These are phyloP conservation scores for Saccharomycopsis hybrid DNA, from an alignment of 1,139 yeast genomes.

Conservation along the genomic window DNA sequence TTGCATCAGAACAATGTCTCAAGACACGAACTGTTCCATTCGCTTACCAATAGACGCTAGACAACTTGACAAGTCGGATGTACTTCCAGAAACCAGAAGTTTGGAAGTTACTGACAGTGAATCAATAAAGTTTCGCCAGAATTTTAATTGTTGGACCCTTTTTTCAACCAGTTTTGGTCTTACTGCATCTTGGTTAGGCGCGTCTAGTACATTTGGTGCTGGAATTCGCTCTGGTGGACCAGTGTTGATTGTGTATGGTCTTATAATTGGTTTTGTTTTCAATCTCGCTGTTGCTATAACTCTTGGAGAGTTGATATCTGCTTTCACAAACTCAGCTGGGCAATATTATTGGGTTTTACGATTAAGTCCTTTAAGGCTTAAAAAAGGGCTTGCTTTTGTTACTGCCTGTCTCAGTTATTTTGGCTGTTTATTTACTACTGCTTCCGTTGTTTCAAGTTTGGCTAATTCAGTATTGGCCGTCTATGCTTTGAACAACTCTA, in stretches of 20 bases:
- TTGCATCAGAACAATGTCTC: no score
- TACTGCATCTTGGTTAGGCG: constrained; percentile 68
- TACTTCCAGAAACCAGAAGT: no score
- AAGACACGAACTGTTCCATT: no score
- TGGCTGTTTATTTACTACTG: constrained; percentile 53
- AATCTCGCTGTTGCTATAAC: constrained; percentile 48
- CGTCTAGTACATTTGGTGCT: constrained; percentile 55
- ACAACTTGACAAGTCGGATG: no score
- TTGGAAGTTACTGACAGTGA: no score
- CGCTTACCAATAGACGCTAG: no score
- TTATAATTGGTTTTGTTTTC: constrained; percentile 50
- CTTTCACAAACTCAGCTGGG: constrained; percentile 62
- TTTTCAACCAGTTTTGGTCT: constrained; percentile 64
- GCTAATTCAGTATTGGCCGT: constrained; percentile 50
- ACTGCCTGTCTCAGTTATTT: constrained; percentile 57
- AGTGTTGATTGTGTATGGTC: constrained; percentile 59
- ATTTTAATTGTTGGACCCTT: constrained; percentile 33
- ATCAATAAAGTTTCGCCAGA: no score
- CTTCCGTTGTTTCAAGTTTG: constrained; percentile 50
- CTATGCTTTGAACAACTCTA: constrained; percentile 42
- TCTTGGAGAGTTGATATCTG: constrained; percentile 47
- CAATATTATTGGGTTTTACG: constrained; percentile 61
- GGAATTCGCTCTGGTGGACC: constrained; percentile 68
- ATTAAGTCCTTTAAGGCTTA: constrained; percentile 44
- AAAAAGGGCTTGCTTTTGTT: constrained; percentile 47